phyloP scores from a whole-genome alignment of 2,329 filamentous ascomycete species.

The Parafenestella ontariensis region DNA sequence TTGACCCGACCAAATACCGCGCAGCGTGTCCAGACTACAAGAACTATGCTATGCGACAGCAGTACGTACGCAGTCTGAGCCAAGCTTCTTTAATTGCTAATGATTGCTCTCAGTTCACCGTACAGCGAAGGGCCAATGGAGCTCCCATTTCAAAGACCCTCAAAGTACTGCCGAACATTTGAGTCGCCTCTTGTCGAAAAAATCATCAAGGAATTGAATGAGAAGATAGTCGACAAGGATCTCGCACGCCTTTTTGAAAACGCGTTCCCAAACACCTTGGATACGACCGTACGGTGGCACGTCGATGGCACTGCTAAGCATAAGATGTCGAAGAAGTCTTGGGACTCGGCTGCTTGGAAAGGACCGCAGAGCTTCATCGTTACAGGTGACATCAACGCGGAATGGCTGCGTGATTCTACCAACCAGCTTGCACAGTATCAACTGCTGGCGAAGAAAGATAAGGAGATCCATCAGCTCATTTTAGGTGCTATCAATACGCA shows the following conservation, averaged over 20 bases:
- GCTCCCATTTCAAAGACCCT: conserved; percentile 87
- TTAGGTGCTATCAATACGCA: conserved; percentile 96
- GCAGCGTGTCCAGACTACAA: conserved; percentile 71
- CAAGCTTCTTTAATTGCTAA: conserved; percentile 4
- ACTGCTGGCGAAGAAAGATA: conserved; percentile 79
- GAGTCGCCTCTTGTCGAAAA: conserved; percentile 84
- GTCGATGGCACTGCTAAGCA: conserved; percentile 63
- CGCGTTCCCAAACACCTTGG: conserved; percentile 88
- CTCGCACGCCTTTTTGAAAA: conserved; percentile 94
- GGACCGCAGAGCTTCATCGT: conserved; percentile 92
- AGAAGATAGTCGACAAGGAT: conserved; percentile 81
- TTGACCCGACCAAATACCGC: conserved; percentile 46
- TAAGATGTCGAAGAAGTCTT: conserved; percentile 47
- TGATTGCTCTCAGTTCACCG: conserved; percentile 65
- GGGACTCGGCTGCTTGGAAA: conserved; percentile 69
- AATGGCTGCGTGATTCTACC: conserved; percentile 91
- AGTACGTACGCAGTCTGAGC: conserved; percentile 56
- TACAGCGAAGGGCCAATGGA: conserved; percentile 79
- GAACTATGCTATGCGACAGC: conserved; percentile 63
- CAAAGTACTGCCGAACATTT: conserved; percentile 84
- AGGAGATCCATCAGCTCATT: conserved; percentile 78
- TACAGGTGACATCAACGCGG: conserved; percentile 89
- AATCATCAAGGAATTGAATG: conserved; percentile 82
- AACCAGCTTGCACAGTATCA: conserved; percentile 95
- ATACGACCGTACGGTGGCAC: conserved; percentile 90